Percentiles rank a stretch among this genome's conserved stretches.
These are phyloP conservation scores for Nicotiana noctiflora DNA, from an alignment of 257 asterid genomes.

Conservation along the genomic window DNA sequence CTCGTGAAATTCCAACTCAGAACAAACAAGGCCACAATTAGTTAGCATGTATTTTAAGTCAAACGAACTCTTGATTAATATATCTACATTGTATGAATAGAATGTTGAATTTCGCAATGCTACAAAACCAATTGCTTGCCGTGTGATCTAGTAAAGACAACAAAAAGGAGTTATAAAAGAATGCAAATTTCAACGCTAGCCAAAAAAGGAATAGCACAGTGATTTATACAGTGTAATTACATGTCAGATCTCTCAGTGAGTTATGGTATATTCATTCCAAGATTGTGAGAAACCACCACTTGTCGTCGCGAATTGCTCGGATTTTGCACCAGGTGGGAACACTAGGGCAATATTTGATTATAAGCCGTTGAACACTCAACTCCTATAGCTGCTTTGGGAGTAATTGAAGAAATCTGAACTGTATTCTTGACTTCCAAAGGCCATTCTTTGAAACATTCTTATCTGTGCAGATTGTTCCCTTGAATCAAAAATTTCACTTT, in stretches of 20 bases:
- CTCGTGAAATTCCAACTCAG: neutral
- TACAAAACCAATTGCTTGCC: neutral
- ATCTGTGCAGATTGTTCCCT: conserved; percentile 86
- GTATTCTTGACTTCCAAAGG: conserved; percentile 80
- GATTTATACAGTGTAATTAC: conserved; percentile 3
- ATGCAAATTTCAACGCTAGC: neutral
- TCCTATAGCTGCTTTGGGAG: conserved; percentile 58
- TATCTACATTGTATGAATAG: conserved; percentile 5
- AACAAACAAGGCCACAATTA: neutral
- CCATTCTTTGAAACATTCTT: conserved; percentile 81
- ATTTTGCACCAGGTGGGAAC: neutral
- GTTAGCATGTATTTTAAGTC: neutral
- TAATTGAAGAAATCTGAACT: conserved; percentile 42
- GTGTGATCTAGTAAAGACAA: neutral
- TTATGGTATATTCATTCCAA: neutral
- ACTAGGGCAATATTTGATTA: neutral
- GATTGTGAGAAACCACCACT: neutral
- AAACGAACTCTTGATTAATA: neutral
- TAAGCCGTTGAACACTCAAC: neutral
- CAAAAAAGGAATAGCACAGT: conserved; percentile 1
- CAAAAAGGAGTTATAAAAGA: neutral
- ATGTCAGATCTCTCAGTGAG: neutral
- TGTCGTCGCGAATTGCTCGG: neutral
- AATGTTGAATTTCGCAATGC: conserved; percentile 1
- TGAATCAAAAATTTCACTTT: conserved; percentile 65